Evolutionary conservation across 2,329 filamentous ascomycete species (phyloP).

Genomic region (Paraconiothyrium brasiliense): DNA sequence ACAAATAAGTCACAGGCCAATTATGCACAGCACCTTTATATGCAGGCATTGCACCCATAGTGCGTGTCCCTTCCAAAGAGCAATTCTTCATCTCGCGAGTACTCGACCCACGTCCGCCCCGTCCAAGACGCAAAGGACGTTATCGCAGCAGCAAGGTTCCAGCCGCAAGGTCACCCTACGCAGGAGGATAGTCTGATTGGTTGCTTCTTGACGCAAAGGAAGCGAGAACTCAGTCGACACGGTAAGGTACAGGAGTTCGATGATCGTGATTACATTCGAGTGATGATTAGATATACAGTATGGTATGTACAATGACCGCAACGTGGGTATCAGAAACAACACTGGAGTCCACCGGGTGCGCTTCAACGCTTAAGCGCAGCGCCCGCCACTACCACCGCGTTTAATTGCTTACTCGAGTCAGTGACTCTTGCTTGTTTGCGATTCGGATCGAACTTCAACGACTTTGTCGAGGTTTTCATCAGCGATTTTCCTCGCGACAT

Average conservation of each 20-base stretch:
- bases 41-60: conserved; percentile 41
- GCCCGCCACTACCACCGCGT: too few species aligned
- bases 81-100: conserved; percentile 51
- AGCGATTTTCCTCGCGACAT: neutral
- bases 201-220: neutral
- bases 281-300: neutral
- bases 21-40: conserved; percentile 6
- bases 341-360: too few species aligned
- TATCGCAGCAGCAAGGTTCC: conserved; percentile 51
- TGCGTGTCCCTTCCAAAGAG: conserved; percentile 52
- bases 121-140: conserved; percentile 51
- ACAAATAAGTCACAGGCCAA: neutral
- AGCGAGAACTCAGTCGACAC: neutral
- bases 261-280: neutral
- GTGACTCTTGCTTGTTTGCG: neutral
- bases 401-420: neutral
- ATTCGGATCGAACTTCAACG: neutral
- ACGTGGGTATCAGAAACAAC: too few species aligned
- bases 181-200: conserved; percentile 8
- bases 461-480: conserved; percentile 2
- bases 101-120: conserved; percentile 53
- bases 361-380: too few species aligned
- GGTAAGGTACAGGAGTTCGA: neutral
- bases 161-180: conserved; percentile 44
- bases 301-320: neutral